Conservation (phyloP, 2,329 filamentous ascomycete genomes). For the Lachnellula cervina region DNA sequence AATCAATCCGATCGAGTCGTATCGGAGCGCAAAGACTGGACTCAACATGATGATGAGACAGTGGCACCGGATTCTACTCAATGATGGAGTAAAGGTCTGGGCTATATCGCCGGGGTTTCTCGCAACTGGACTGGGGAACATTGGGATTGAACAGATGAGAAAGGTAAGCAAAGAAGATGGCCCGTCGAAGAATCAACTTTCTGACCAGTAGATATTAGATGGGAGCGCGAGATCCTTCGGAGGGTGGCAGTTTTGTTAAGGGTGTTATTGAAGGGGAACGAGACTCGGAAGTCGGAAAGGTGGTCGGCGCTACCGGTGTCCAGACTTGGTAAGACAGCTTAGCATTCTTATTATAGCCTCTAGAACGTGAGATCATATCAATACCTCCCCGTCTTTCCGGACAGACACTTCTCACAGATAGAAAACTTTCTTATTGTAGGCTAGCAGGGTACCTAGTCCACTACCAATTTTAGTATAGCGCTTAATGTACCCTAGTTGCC, state of each 20-base stretch:
- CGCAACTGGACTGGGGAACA: slow-evolving; percentile 40
- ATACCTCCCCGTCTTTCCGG: no score
- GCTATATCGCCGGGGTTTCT: slow-evolving; percentile 45
- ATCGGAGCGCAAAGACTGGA: slow-evolving; percentile 40
- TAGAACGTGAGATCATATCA: slow-evolving; percentile 11
- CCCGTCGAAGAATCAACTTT: slow-evolving; percentile 7
- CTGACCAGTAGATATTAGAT: slow-evolving; percentile 16
- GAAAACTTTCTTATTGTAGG: no score
- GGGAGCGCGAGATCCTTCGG: slow-evolving; percentile 33
- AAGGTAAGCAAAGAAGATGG: slow-evolving; percentile 22
- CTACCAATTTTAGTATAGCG: no score
- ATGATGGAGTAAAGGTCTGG: slow-evolving; percentile 49
- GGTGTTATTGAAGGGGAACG: slow-evolving; percentile 38
- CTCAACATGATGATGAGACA: slow-evolving; percentile 47
- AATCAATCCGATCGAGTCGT: slow-evolving; percentile 27
- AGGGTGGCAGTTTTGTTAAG: slow-evolving; percentile 37
- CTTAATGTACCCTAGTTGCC: no score
- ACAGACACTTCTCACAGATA: no score
- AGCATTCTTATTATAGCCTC: slow-evolving; percentile 11
- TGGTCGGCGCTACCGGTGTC: slow-evolving; percentile 23
- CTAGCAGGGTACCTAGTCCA: no score
- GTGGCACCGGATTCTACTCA: slow-evolving; percentile 38
- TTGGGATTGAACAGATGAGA: slow-evolving; percentile 8
- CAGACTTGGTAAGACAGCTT: slow-evolving; percentile 15
- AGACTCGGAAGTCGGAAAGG: slow-evolving; percentile 38